Evolutionary conservation across 495 filamentous ascomycete species (phyloP).

Genomic region (Penicillium paxilli): DNA sequence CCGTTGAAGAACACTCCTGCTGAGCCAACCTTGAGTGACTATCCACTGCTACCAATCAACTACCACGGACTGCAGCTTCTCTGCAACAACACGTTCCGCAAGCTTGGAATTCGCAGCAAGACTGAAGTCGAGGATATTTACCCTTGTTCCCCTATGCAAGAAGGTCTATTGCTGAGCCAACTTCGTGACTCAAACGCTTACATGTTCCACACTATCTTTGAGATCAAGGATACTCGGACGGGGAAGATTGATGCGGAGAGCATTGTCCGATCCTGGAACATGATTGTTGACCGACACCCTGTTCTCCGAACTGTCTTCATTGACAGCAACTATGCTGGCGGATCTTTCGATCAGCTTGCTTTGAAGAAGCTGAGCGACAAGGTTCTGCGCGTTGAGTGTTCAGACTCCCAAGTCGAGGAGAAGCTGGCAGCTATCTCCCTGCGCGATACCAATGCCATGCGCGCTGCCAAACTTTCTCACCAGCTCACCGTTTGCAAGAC

Average conservation of each 20-base stretch:
- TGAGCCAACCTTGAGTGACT: conserved; percentile 61
- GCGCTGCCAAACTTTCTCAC: conserved; percentile 42
- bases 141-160: conserved; percentile 65
- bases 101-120: conserved; percentile 45
- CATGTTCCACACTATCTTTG: conserved; percentile 47
- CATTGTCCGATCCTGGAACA: conserved; percentile 52
- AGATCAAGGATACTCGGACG: conserved; percentile 32
- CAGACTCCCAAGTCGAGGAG: conserved; percentile 32
- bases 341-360: conserved; percentile 56
- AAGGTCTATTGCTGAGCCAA: conserved; percentile 66
- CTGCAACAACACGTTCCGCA: conserved; percentile 44
- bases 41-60: conserved; percentile 62
- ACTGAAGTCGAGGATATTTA: conserved; percentile 58
- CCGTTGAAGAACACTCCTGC: conserved; percentile 47
- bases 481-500: conserved; percentile 50
- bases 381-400: conserved; percentile 40
- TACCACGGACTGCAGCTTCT: conserved; percentile 51
- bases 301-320: conserved; percentile 57
- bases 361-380: conserved; percentile 40
- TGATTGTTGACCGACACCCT: conserved; percentile 54
- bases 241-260: conserved; percentile 35
- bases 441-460: conserved; percentile 33
- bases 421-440: conserved; percentile 38
- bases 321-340: conserved; percentile 50
- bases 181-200: conserved; percentile 49